Base-by-base conservation (phyloP, 768 basidiomycete genomes). In the Exsudoporus frostii region DNA sequence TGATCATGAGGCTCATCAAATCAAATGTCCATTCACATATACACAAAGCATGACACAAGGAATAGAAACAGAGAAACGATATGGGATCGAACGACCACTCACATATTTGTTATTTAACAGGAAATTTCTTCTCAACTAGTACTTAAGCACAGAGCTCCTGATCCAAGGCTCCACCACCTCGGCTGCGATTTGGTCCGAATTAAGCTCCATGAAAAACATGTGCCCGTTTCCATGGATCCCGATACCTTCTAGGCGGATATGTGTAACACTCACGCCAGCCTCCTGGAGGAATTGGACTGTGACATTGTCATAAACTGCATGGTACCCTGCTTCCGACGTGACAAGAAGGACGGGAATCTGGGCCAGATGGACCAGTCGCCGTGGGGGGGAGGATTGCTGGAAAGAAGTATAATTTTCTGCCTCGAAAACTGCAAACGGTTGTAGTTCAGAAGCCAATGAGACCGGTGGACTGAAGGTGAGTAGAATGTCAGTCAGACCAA, bases 201-300 rank as follows among this genome's bases (percentile, higher is more conserved):
- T 81, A 52, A 70, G 74, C 50, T 82, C 80, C 76, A 82, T 77
- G 55, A 81, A 80, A 67, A 82, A 74, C 74, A 82, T 75, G 64
- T 82, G 80, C 2, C 77, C 80, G 56, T 82, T 82, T 39, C 80
- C 80, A 47, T 65, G 72, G 22, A 82, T 76, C 8, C 79, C 80
- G 2, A 76, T 56, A 29, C 71, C 69, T n/a, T 62, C 65, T 17
- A 82, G 60, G 15, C 65, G 65, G 36, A 77, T 59, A 54, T 76
- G 74, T 15, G 75, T 66, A 7, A 79, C 76, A 17, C 63, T 48
- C 19, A 80, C 77, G 0, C 79, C 80, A 0, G 76, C 80, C 44
- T 75, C 71, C 22, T 47, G 56, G 50, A 82, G 62, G 60, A 71
- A 82, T 29, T 71, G 64, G 20, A 72, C 77, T 6, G 71, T 79